Evolutionary conservation across 306 rosid species (phyloP).

Genomic region (Lathyrus oleraceus): DNA sequence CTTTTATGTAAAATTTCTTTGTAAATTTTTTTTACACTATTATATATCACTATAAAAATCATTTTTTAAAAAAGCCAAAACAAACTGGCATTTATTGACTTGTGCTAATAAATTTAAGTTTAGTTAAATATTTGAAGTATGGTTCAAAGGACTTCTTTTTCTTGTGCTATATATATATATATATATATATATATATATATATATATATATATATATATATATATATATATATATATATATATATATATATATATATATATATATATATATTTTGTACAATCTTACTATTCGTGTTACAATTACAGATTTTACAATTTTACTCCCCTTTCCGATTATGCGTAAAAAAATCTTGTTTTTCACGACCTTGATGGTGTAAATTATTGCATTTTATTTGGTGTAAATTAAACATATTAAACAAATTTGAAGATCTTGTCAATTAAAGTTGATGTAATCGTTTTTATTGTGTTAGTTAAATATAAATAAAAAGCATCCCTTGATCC

Average conservation of each 20-base stretch:
- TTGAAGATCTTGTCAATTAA: no score
- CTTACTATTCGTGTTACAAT: background rate
- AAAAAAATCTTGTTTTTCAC: background rate
- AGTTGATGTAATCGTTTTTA: no score
- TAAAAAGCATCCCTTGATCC: no score
- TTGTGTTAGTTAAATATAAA: no score
- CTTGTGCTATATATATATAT: background rate
- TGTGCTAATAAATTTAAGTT: background rate
- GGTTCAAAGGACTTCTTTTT: background rate
- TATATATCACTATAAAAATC: no score
- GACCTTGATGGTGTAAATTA: background rate
- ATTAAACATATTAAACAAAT: no score
- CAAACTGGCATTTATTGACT: no score
- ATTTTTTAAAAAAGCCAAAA: no score
- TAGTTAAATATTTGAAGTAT: background rate
- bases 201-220: background rate
- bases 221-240: background rate
- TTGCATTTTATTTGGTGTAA: background rate
- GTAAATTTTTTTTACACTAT: no score
- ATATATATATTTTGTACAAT: background rate
- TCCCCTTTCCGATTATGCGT: background rate
- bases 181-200: background rate
- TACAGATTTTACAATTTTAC: background rate
- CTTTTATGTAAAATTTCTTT: no score
- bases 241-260: background rate